Conservation (phyloP, 169 alveolate genomes). For the Miamiensis avidus region DNA sequence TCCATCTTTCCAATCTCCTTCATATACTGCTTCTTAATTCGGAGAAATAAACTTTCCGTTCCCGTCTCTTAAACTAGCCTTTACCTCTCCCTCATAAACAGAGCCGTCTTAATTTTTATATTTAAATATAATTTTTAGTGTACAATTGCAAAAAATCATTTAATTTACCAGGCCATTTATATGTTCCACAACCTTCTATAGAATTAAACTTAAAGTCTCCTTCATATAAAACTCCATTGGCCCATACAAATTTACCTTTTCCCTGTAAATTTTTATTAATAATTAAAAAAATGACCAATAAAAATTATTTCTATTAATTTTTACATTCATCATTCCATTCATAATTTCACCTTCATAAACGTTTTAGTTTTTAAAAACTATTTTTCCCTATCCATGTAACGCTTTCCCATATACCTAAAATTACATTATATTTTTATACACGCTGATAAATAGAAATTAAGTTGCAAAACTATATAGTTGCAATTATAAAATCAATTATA, state of each 20-base stretch:
- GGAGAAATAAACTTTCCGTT: constrained; percentile 61
- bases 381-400: constrained; percentile 79
- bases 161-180: constrained; percentile 58
- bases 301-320: too few species aligned
- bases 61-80: constrained; percentile 74
- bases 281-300: too few species aligned
- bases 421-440: too few species aligned
- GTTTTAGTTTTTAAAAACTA: constrained; percentile 76
- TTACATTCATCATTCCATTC: constrained; percentile 70
- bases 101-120: constrained; percentile 41
- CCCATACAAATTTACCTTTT: constrained; percentile 73
- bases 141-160: too few species aligned
- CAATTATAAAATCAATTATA: too few species aligned
- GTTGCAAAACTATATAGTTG: too few species aligned
- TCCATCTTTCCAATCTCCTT: constrained; percentile 86
- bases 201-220: constrained; percentile 74
- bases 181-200: constrained; percentile 79
- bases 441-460: too few species aligned
- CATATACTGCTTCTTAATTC: constrained; percentile 69
- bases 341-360: constrained; percentile 68
- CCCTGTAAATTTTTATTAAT: too few species aligned
- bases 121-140: too few species aligned
- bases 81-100: constrained; percentile 67
- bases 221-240: constrained; percentile 68
- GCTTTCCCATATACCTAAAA: constrained; percentile 58